Conservation (phyloP, 2,329 filamentous ascomycete genomes). For the Diaporthe humulicola region DNA sequence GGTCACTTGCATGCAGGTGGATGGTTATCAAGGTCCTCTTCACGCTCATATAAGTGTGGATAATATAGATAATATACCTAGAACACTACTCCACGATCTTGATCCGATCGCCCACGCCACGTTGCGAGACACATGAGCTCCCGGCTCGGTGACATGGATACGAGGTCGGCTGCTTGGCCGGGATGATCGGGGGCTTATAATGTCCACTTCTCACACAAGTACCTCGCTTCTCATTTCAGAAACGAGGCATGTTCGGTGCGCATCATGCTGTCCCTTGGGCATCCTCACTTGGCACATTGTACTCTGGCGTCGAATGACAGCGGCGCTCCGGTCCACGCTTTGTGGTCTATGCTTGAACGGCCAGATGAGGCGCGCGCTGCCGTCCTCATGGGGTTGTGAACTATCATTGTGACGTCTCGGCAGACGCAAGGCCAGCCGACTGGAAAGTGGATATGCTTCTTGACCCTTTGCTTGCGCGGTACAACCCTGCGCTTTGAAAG, state of each 20-base stretch:
- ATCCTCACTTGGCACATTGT: not conserved
- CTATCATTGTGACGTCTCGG: not conserved
- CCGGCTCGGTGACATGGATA: constrained; percentile 6
- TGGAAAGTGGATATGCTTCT: not conserved
- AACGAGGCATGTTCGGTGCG: not conserved
- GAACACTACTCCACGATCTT: constrained; percentile 1
- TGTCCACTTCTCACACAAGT: not conserved
- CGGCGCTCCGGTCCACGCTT: not conserved
- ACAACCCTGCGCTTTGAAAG: not conserved
- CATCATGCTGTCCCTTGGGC: not conserved
- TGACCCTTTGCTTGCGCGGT: not conserved
- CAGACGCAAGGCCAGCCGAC: not conserved
- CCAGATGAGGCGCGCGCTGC: not conserved
- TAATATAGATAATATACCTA: not conserved
- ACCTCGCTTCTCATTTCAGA: constrained; percentile 1
- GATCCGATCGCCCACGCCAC: constrained; percentile 12
- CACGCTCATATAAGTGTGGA: not conserved
- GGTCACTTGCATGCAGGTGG: not conserved
- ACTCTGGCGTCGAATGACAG: not conserved
- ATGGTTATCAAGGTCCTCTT: not conserved
- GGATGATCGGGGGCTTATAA: not conserved
- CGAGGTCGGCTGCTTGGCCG: constrained; percentile 18
- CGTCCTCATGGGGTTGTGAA: not conserved
- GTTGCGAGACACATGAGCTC: not conserved
- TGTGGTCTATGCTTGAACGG: not conserved